Base-by-base conservation (phyloP, 352 stramenopile genomes). In the Phytophthora macrochlamydospora region DNA sequence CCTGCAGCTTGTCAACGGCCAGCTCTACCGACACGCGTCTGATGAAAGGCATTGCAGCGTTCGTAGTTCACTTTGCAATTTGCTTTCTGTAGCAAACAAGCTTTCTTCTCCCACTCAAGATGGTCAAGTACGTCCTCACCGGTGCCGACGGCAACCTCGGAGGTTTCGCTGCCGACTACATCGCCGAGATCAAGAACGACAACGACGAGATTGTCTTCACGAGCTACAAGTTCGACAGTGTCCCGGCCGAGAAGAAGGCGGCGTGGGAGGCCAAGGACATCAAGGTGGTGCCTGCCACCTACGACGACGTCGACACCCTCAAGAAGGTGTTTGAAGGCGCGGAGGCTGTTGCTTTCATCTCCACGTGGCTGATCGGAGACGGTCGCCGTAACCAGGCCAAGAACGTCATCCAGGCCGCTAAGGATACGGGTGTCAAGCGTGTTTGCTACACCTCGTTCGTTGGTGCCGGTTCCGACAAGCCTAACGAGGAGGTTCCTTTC, bases 71-170 rank as follows among this genome's bases (percentile, higher is more conserved):
- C 55, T 64, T 49, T 69, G 48, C 48, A 51, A 55, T 55, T 59
- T 69, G 45, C 62, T 54, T 44, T 33, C 51, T n/a, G 44, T 30
- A 66, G 44, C 51, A 24, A 53, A 60, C 29, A 4, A 4, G 40
- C 57, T 66, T 51, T 3, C 43, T 24, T 4, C 31, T n/a, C 32
- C 8, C 24, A 3, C 6, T 13, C 13, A 64, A 63, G 13, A 55
- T 60, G 54, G 54, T 60, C 40, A 65, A 65, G 49, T 65, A 59
- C 58, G 58, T 65, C 12, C 58, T 65, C 50, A 65, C 50, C 29
- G 58, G 58, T 12, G 48, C 58, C 37, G 58, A 59, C 31, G 58
- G 58, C 58, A 65, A 65, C 58, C 49, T 65, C 24, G 58, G 58
- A n/a, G 49, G 58, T n/a, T 40, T 59, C 38, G 58, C 58, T 7